Percentiles rank a stretch among this genome's conserved stretches.
Conservation (phyloP, 495 filamentous ascomycete genomes). For the Xylaria acuta region DNA sequence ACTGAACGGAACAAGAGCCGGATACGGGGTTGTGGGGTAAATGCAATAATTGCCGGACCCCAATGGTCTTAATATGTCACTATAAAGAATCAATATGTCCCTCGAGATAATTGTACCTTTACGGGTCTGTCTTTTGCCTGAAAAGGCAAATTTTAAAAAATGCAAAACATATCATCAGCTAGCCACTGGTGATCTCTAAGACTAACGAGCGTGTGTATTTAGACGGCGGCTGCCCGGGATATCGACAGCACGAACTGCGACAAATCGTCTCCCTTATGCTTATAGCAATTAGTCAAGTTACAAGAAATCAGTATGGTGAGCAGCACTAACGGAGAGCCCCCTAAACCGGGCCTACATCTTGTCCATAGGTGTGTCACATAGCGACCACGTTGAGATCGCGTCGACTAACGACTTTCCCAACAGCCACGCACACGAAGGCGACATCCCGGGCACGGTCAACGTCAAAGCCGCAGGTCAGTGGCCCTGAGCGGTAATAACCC, state of each 20-base stretch:
- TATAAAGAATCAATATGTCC: slow-evolving; percentile 21
- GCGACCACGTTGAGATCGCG: neutral
- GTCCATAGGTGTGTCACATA: slow-evolving; percentile 26
- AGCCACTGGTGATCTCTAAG: neutral
- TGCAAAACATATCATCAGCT: neutral
- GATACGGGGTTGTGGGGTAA: slow-evolving; percentile 15
- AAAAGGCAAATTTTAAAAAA: neutral
- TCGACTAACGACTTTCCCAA: slow-evolving; percentile 21
- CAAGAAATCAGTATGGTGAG: neutral
- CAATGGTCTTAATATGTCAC: neutral
- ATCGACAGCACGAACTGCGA: neutral
- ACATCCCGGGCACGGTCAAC: slow-evolving; percentile 65
- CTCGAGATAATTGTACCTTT: neutral
- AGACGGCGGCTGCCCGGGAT: neutral
- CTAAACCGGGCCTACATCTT: slow-evolving; percentile 18
- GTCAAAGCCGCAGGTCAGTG: slow-evolving; percentile 50
- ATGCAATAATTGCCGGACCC: neutral
- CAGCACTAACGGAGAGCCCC: neutral
- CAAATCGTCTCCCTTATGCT: neutral
- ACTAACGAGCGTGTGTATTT: neutral
- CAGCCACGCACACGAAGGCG: slow-evolving; percentile 65
- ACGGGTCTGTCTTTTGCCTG: slow-evolving; percentile 11
- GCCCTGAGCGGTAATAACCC: neutral
- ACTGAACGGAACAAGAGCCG: slow-evolving; percentile 16
- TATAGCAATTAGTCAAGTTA: neutral